Base-by-base conservation (phyloP, 1,284 basidiomycete genomes). In the Boletellus deceptivus region DNA sequence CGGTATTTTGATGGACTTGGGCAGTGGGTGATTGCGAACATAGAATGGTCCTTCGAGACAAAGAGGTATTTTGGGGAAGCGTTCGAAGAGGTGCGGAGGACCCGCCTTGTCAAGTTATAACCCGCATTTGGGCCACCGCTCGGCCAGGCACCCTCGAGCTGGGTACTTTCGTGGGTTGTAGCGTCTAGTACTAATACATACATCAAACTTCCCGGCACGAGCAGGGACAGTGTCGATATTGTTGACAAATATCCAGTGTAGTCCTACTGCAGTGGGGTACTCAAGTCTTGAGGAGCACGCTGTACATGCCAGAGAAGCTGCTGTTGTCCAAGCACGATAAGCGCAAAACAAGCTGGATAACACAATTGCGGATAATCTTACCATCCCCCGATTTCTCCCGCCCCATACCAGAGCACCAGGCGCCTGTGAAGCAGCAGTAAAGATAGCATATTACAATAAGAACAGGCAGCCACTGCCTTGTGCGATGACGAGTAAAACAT, bases 41-140 rank as follows among this genome's bases (percentile, higher is more conserved):
- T 79, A 42, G 72, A 69, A 70, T 83, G 78, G 79, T 80, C 80
- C 59, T 83, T 85, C 59, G 74, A 81, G 59, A 77, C 77, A 11
- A 72, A 74, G 54, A 73, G 80, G 31, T 83, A 84, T 65, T 83
- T 83, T 59, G 78, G 79, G 33, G 54, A 52, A 51, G 48, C 40
- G 10, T 48, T 53, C 37, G 36, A 46, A 37, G 49, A 59, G 51
- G 58, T 54, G 50, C 50, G 38, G 36, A 62, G 39, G 61, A 66
- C 62, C 53, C 49, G 53, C 57, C 64, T 64, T 44, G 58, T 65
- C 46, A 52, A 50, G 39, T 37, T 54, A 33, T 50, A 50, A 37
- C 35, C 25, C 39, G 6, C 45, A 8, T 29, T 24, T 24, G 27
- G 27, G 24, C n/a, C 38, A 43, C 43, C 43, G 20, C 40, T 46